phyloP scores from a whole-genome alignment of 2,329 filamentous ascomycete genomes.

The Arachnomyces sp. region DNA sequence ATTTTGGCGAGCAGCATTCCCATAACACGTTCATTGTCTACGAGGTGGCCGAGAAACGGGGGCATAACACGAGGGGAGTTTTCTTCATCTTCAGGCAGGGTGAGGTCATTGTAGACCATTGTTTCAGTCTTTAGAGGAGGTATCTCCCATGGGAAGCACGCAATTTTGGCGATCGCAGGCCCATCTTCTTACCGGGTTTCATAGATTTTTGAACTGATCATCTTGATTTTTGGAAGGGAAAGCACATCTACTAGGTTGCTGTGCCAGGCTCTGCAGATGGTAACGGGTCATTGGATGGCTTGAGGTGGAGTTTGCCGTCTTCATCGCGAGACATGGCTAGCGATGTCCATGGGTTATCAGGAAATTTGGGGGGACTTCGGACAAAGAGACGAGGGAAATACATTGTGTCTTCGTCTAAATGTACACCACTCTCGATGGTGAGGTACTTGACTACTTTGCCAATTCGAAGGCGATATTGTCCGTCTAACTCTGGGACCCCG shows the following conservation, averaged over 20 bases:
- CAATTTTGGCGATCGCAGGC: conserved; percentile 6
- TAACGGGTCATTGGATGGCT: too few species aligned
- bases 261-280: too few species aligned
- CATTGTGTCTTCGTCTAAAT: conserved; percentile 25
- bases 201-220: conserved; percentile 1
- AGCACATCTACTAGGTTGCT: too few species aligned
- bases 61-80: too few species aligned
- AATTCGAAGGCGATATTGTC: too few species aligned
- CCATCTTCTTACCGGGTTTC: conserved; percentile 1
- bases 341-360: conserved; percentile 19
- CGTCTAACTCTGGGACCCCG: too few species aligned
- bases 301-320: background rate
- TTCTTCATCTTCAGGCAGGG: too few species aligned
- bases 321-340: conserved; percentile 15
- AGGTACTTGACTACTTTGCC: conserved; percentile 10
- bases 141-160: background rate
- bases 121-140: too few species aligned
- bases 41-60: conserved; percentile 5
- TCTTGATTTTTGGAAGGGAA: too few species aligned
- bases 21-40: conserved; percentile 7
- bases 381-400: conserved; percentile 26
- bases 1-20: conserved; percentile 6
- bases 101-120: too few species aligned
- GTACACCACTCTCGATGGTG: conserved; percentile 14
- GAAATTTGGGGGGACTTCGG: conserved; percentile 19